phyloP scores from a whole-genome alignment of 306 rosid genomes.

The Notholithocarpus densiflorus region DNA sequence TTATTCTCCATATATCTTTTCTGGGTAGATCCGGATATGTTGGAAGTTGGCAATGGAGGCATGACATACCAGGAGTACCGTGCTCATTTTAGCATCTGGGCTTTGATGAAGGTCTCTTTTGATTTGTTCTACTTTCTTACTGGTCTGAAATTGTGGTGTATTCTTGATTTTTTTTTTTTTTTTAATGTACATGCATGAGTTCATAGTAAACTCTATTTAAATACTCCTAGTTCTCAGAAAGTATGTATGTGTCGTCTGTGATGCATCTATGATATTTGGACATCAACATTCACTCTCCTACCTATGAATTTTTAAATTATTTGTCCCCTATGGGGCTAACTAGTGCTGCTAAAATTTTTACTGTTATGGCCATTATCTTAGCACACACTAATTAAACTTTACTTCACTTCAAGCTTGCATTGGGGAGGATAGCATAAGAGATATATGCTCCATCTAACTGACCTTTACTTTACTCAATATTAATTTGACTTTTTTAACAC shows the following conservation, averaged over 20 bases:
- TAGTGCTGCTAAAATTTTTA: neutral
- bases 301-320: constrained; percentile 4
- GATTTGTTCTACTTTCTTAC: constrained; percentile 10
- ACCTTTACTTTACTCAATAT: neutral
- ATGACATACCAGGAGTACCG: constrained; percentile 88
- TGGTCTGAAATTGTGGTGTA: neutral
- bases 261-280: neutral
- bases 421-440: neutral
- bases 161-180: neutral
- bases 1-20: constrained; percentile 14
- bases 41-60: constrained; percentile 99
- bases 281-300: neutral
- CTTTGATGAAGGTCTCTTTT: constrained; percentile 75
- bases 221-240: neutral
- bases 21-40: constrained; percentile 90
- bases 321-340: constrained; percentile 3
- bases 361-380: neutral
- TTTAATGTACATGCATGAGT: neutral
- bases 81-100: constrained; percentile 98
- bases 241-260: neutral
- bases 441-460: neutral
- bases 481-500: neutral
- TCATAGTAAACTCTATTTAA: neutral
- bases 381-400: neutral
- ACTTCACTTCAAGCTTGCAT: constrained; percentile 13